Evolutionary conservation across 345 rosid species (phyloP).

Genomic region (Erysimum cheiranthoides): DNA sequence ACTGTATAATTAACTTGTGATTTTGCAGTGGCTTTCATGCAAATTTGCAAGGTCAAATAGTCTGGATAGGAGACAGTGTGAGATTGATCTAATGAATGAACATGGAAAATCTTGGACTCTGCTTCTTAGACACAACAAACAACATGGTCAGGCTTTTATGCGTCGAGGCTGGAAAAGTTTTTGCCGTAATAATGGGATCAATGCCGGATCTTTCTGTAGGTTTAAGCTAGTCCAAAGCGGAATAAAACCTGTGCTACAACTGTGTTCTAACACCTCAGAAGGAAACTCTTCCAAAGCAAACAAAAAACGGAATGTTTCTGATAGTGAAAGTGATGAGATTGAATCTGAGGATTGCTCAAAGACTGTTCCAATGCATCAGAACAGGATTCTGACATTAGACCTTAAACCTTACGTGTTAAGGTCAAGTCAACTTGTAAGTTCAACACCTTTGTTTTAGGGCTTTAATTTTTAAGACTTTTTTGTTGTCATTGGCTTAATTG

Average conservation of each 20-base stretch:
- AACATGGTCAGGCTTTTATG: no score
- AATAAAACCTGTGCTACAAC: slow-evolving; percentile 28
- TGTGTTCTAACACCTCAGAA: slow-evolving; percentile 19
- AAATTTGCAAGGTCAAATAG: slow-evolving; percentile 33
- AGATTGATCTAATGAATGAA: slow-evolving; percentile 26
- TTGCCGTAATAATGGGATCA: slow-evolving; percentile 23
- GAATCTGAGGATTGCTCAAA: no score
- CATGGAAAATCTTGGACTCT: neutral
- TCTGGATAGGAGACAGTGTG: slow-evolving; percentile 18
- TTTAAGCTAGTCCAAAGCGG: slow-evolving; percentile 25
- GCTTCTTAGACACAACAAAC: no score
- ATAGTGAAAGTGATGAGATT: no score
- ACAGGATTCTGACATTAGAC: no score
- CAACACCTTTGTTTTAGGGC: neutral
- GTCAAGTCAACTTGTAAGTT: slow-evolving; percentile 36
- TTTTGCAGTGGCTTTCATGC: slow-evolving; percentile 19
- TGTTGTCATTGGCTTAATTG: slow-evolving; percentile 15
- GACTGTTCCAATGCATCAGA: no score
- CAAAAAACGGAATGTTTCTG: neutral
- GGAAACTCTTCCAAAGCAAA: slow-evolving; percentile 25
- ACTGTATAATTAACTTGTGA: neutral
- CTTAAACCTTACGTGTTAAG: slow-evolving; percentile 22
- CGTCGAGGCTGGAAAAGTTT: slow-evolving; percentile 24
- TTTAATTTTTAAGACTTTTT: neutral
- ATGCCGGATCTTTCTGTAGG: slow-evolving; percentile 12